Percentiles rank a stretch among this genome's conserved stretches.
Evolutionary conservation across 495 filamentous ascomycete genomes (phyloP).

Genomic region (Bombardia bombarda): DNA sequence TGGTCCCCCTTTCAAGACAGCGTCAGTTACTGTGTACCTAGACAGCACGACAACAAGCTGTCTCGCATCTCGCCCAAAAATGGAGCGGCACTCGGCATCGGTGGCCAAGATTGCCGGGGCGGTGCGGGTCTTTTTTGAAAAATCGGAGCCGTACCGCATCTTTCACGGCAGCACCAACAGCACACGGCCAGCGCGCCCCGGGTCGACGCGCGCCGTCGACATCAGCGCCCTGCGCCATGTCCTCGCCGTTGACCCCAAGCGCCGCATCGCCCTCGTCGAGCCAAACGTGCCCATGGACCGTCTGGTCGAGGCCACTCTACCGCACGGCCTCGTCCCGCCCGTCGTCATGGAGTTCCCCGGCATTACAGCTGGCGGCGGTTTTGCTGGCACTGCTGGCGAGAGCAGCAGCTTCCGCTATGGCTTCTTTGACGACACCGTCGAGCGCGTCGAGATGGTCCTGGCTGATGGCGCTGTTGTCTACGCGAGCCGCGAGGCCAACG

Average conservation of each 20-base stretch:
- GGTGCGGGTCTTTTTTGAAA: conserved; percentile 49
- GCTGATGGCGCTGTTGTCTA: conserved; percentile 43
- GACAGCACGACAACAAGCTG: no score
- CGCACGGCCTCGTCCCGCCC: conserved; percentile 44
- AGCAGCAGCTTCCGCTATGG: conserved; percentile 53
- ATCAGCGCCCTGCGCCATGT: conserved; percentile 31
- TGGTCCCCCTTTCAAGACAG: no score
- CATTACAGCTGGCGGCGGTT: conserved; percentile 59
- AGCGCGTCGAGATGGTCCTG: conserved; percentile 52
- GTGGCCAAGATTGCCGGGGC: conserved; percentile 23
- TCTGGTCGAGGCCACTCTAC: conserved; percentile 44
- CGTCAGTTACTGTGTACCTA: no score
- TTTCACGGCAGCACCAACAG: conserved; percentile 70
- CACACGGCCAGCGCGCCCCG: conserved; percentile 47
- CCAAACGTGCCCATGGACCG: conserved; percentile 59
- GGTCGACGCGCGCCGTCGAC: conserved; percentile 26
- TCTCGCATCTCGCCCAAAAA: conserved; percentile 5
- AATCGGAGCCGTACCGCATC: conserved; percentile 60
- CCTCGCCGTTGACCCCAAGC: conserved; percentile 29
- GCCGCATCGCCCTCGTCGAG: conserved; percentile 46
- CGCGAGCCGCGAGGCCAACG: conserved; percentile 17
- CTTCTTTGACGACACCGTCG: conserved; percentile 48
- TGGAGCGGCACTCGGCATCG: conserved; percentile 18
- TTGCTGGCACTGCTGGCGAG: conserved; percentile 53
- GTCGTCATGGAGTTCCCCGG: conserved; percentile 60